Conservation (phyloP, 352 stramenopile species). For the Thalassiosira allenii region DNA sequence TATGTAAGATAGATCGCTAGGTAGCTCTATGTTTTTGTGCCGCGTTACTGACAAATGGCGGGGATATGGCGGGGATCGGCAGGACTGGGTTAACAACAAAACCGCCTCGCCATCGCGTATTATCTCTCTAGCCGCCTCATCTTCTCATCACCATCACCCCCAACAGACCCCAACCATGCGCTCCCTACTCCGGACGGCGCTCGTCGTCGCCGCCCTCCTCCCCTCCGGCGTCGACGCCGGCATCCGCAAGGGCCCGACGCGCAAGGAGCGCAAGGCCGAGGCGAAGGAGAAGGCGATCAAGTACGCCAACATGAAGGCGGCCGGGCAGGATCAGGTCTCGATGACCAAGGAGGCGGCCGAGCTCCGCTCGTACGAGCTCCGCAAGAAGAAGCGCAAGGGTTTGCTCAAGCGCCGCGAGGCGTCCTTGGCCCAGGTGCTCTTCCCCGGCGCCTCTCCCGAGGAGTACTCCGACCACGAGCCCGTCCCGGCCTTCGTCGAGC, state of each 20-base stretch:
- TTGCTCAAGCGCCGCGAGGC: conserved; percentile 67
- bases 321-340: conserved; percentile 49
- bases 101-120: too few relatives aligned
- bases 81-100: too few relatives aligned
- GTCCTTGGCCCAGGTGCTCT: conserved; percentile 75
- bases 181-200: too few relatives aligned
- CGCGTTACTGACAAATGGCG: too few relatives aligned
- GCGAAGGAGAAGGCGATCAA: conserved; percentile 43
- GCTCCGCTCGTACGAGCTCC: conserved; percentile 71
- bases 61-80: too few relatives aligned
- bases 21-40: too few relatives aligned
- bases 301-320: conserved; percentile 54
- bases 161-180: too few relatives aligned
- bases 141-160: too few relatives aligned
- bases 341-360: conserved; percentile 68
- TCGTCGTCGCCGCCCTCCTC: too few relatives aligned
- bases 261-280: conserved; percentile 27
- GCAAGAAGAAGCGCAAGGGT: conserved; percentile 82
- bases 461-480: conserved; percentile 77
- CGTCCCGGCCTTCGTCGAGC: conserved; percentile 96
- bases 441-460: conserved; percentile 79
- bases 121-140: too few relatives aligned
- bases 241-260: background rate
- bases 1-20: too few relatives aligned
- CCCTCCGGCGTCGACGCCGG: too few relatives aligned